Evolutionary conservation across 2,329 filamentous ascomycete genomes (phyloP), one percentile per base, ranked within the genome.

Genomic region (Cercospora nicotianae): DNA sequence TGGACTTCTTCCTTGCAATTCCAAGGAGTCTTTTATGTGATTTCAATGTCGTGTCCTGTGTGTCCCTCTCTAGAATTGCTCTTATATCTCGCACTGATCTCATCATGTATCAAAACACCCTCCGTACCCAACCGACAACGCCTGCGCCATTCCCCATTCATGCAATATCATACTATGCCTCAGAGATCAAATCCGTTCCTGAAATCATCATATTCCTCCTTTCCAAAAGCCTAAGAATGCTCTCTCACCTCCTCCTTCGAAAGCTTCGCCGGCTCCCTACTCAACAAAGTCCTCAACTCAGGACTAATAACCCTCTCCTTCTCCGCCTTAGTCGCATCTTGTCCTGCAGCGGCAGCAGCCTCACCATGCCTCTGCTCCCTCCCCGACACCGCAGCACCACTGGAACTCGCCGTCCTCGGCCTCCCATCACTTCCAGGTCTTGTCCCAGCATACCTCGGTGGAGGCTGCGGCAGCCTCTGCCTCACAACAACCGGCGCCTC

Each of bases 221-320:
- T 16, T 20, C 53, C 23, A 59, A 10, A 10, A 10, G n/a, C 39
- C 30, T 55, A 83, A 69, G 75, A 82, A 77, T 83, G 80, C 70
- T 81, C 78, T 65, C 79, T 75, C n/a, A 85, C 81, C 30, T 83
- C 79, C 53, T 72, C 75, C 71, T 81, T 80, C 45, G 82, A 81
- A 26, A 87, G 75, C 69, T 80, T 83, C 58, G 85, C 81, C 7
- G 90, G 80, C 68, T 90, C 87, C 68, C 86, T 82, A 70, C 85
- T 87, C n/a, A 91, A 76, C 53, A 92, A 72, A 6, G 81, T 79
- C 59, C 90, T 83, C 66, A 92, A 77, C 72, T 91, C 88, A 0
- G 87, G 83, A 70, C 86, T 89, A 58, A 92, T 88, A 16, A 90
- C 83, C 71, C 84, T 86, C 8, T 82, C 77, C 60, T 77, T 78